Base-by-base conservation (phyloP, 2,329 filamentous ascomycete genomes). In the Corinectria fuckeliana region DNA sequence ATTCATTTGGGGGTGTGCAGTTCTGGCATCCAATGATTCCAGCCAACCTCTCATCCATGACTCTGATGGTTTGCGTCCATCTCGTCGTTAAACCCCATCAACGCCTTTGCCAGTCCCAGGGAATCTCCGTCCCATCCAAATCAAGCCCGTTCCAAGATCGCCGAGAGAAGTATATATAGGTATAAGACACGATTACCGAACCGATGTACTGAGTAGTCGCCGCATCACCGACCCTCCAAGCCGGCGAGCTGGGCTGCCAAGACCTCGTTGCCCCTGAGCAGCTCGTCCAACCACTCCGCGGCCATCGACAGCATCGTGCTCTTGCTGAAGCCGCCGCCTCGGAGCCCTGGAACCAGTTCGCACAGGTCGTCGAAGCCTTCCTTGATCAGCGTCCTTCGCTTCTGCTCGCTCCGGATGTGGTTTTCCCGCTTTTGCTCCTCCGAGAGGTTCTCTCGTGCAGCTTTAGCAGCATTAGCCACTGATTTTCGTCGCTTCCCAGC, bases 321-420 rank as follows among this genome's bases (percentile, higher is more conserved):
- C 78, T 96, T 96, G 77, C 91, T 95, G 66, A 93, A 88, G 1
- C 90, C 90, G 8, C 90, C 90, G 23, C 86, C 88, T 55, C 84
- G 85, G 10, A 96, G 81, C 14, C 88, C 89, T 0, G 93, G 92
- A 0, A 96, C 91, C 20, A 96, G 80, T 25, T 87, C 82, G 64
- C 86, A 86, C n/a, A 96, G 78, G 58, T 94, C 90, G 41, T 93
- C 90, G 68, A 94, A 96, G 0, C 91, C 91, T 65, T 91, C 85
- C 71, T 92, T 90, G 69, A 94, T 94, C 45, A 93, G 80, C 23
- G 91, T 92, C 47, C 92, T 84, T 30, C 93, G 85, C 75, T 95
- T 96, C 77, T 96, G 91, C 72, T 96, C 92, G 51, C 92, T 95
- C 51, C 88, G 83, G 64, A 96, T 95, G 71, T 96, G 92, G 67